Base-by-base conservation (phyloP, 2,329 filamentous ascomycete genomes). In the Ophiocordyceps polyrhachis-furcata region DNA sequence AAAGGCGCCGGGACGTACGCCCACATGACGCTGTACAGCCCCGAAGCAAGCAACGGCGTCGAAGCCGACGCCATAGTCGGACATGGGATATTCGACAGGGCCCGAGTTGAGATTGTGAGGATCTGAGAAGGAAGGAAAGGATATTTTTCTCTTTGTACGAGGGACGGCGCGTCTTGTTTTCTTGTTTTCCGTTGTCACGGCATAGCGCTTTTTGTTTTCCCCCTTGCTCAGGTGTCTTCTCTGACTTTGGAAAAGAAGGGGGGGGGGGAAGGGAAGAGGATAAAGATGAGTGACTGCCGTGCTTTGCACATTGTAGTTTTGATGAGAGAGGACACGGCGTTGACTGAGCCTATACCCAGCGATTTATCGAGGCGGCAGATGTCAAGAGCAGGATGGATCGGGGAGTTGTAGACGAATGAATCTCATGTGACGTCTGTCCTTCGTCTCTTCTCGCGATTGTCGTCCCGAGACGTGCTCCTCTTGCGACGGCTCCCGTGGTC, bases 1-100 rank as follows among this genome's bases (percentile, higher is more conserved):
- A 79, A 78, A 47, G 87, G 81, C 1, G 73, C 88, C 0, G 91
- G 91, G 6, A 94, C 87, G 1, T 96, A 82, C 59, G 84, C 86
- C 1, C 78, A 81, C 43, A 73, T 98, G 69, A 76, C 76, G 19
- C 64, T 96, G 7, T 73, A 83, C 50, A 78, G 83, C 2, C 75
- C 80, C 14, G 35, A 62, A 62, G 6, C 51, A 82, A 1, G 71
- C 79, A 0, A 70, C 74, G 32, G 78, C 5, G 40, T 15, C 81
- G 49, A 67, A 29, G 67, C 64, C 28, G 69, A 65, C 4, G 71
- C 68, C 12, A 68, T 82, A 56, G 63, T 88, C 41, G 70, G 73
- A 35, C 86, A 95, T 61, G 76, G 76, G 53, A 65, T 96, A 21
- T 94, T 82, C 62, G 79, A 89, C 49, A 71, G 91, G 48, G 80